Conservation (phyloP, 2,329 filamentous ascomycete species). For the Aspergillus piperis region DNA sequence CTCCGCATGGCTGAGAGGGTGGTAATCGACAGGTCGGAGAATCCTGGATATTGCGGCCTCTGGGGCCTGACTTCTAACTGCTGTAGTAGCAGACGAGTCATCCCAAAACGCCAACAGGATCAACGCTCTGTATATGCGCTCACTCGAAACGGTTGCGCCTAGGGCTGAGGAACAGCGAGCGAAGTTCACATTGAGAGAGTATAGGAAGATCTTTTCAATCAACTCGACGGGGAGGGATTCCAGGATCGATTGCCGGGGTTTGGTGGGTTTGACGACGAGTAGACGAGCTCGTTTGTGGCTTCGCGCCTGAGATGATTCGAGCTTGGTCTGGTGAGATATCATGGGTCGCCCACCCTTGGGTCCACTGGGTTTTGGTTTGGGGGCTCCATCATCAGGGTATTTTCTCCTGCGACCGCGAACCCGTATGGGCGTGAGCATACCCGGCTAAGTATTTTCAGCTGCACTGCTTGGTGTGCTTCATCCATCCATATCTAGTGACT, state of each 20-base stretch:
- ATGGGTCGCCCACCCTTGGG: constrained; percentile 20
- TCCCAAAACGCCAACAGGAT: constrained; percentile 46
- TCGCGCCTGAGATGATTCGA: constrained; percentile 12
- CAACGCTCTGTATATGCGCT: constrained; percentile 44
- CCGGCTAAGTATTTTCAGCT: constrained; percentile 44
- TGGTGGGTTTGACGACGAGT: constrained; percentile 9
- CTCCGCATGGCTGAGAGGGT: constrained; percentile 27
- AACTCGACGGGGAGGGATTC: constrained; percentile 54
- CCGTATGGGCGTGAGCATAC: constrained; percentile 33
- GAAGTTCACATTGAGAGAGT: constrained; percentile 49
- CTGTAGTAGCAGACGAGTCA: constrained; percentile 18
- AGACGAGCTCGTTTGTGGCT: constrained; percentile 19
- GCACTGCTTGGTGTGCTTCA: background rate
- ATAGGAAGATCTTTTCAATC: constrained; percentile 56
- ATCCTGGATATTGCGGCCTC: constrained; percentile 28
- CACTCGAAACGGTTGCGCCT: constrained; percentile 41
- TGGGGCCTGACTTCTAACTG: background rate
- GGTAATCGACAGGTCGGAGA: constrained; percentile 41
- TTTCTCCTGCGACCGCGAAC: constrained; percentile 33
- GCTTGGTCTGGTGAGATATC: constrained; percentile 14
- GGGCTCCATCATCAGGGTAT: constrained; percentile 7
- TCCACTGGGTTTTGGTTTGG: constrained; percentile 15
- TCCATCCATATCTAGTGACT: background rate
- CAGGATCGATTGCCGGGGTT: constrained; percentile 33
- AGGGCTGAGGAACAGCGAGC: constrained; percentile 46